These are phyloP conservation scores for Artemisia argyi DNA, from an alignment of 129 eudicot genomes.

Conservation along the genomic window DNA sequence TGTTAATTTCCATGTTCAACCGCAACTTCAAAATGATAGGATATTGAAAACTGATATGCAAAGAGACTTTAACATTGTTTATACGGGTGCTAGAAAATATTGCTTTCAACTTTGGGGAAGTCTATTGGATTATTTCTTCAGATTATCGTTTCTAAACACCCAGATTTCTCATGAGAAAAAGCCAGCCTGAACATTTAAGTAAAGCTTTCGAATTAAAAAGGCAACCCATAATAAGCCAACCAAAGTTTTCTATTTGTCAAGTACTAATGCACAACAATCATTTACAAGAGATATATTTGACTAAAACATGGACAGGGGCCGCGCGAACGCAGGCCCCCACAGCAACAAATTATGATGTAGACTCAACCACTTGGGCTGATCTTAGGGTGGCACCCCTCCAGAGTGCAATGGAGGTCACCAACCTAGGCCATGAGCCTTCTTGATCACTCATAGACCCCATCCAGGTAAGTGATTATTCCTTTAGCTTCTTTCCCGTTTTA, in stretches of 20 bases:
- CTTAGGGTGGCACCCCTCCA: constrained; percentile 35
- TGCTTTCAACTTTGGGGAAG: too few species aligned
- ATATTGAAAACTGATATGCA: too few species aligned
- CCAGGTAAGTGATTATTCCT: constrained; percentile 30
- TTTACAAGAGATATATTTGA: too few species aligned
- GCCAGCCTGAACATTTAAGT: not conserved
- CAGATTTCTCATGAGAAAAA: not conserved
- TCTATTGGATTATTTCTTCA: not conserved
- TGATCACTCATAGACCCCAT: constrained; percentile 47
- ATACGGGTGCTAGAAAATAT: too few species aligned
- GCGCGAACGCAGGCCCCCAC: constrained; percentile 71
- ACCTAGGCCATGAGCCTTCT: constrained; percentile 39
- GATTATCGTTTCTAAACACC: not conserved
- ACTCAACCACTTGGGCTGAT: constrained; percentile 45
- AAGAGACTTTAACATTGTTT: too few species aligned
- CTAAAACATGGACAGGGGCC: constrained; percentile 28
- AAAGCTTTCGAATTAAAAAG: too few species aligned
- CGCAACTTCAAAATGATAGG: too few species aligned
- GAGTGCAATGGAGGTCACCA: constrained; percentile 38
- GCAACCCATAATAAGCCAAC: too few species aligned
- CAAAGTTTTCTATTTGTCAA: too few species aligned
- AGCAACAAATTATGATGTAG: constrained; percentile 54
- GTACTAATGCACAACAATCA: too few species aligned
- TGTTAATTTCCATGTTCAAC: too few species aligned
- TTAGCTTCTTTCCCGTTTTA: not conserved